These are phyloP conservation scores for Neonectria ditissima DNA, from an alignment of 2,329 filamentous ascomycete genomes.

Conservation along the genomic window DNA sequence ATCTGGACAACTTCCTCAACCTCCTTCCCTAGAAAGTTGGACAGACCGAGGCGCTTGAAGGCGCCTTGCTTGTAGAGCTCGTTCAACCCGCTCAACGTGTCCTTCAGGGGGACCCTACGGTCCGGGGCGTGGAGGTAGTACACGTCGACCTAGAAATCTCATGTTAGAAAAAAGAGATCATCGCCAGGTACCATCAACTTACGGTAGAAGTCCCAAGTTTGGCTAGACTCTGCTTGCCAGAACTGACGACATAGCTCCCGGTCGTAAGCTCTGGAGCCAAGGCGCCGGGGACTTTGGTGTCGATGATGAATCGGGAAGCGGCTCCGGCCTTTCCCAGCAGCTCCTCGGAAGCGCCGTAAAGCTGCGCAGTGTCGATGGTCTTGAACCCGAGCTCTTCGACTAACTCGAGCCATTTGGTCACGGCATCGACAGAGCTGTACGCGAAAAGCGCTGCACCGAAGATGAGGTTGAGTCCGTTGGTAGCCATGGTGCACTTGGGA, in stretches of 20 bases:
- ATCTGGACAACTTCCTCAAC: constrained; percentile 4
- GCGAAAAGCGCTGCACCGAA: no score
- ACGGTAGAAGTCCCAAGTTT: neutral
- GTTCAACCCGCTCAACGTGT: neutral
- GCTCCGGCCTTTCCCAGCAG: neutral
- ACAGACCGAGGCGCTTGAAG: constrained; percentile 5
- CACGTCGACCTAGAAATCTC: constrained; percentile 1
- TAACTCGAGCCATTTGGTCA: no score
- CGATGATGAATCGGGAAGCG: neutral
- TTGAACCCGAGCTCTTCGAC: no score
- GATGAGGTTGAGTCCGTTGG: no score
- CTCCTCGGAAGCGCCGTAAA: neutral
- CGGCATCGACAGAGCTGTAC: no score
- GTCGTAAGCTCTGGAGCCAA: neutral
- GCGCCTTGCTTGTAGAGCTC: neutral
- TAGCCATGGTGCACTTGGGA: no score
- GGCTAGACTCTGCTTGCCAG: neutral
- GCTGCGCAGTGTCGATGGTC: no score
- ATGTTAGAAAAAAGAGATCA: neutral
- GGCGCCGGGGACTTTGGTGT: neutral
- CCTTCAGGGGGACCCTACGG: neutral
- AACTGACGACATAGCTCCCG: neutral
- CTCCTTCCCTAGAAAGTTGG: constrained; percentile 13
- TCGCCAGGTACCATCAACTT: neutral
- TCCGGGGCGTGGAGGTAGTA: constrained; percentile 12